Evolutionary conservation across 768 basidiomycete species (phyloP).

Genomic region (Tulasnella sp.): DNA sequence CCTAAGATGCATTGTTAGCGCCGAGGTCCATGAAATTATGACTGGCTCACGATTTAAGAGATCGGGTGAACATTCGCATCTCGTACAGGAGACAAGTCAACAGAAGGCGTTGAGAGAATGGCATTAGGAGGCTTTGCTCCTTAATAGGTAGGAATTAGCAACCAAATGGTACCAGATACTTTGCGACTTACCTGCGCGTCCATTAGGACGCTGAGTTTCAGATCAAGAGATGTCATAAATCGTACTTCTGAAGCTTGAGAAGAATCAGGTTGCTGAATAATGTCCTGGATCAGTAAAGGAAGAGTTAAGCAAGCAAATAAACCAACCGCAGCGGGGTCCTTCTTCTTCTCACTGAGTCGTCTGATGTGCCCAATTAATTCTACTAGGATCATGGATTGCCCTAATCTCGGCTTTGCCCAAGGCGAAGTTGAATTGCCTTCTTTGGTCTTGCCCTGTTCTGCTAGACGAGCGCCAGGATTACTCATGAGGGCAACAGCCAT

Average conservation of each 20-base stretch:
- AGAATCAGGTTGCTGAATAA: constrained; percentile 7
- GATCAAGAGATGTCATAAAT: constrained; percentile 46
- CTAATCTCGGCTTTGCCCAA: constrained; percentile 43
- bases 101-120: constrained; percentile 46
- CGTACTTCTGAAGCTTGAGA: constrained; percentile 14
- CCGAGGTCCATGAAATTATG: background rate
- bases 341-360: constrained; percentile 27
- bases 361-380: constrained; percentile 40
- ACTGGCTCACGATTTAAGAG: constrained; percentile 44
- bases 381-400: constrained; percentile 47
- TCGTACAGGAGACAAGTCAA: constrained; percentile 50
- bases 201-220: constrained; percentile 41
- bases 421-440: constrained; percentile 17
- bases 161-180: background rate
- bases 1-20: constrained; percentile 15
- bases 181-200: constrained; percentile 38
- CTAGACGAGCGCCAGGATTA: constrained; percentile 27
- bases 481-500: constrained; percentile 54
- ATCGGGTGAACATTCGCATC: constrained; percentile 48
- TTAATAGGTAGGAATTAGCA: constrained; percentile 21
- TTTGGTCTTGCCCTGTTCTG: constrained; percentile 19
- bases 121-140: constrained; percentile 41
- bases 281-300: background rate
- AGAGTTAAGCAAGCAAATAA: background rate
- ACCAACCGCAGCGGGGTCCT: constrained; percentile 14